phyloP scores from a whole-genome alignment of 495 filamentous ascomycete genomes.

The Thermothielavioides terrestris region DNA sequence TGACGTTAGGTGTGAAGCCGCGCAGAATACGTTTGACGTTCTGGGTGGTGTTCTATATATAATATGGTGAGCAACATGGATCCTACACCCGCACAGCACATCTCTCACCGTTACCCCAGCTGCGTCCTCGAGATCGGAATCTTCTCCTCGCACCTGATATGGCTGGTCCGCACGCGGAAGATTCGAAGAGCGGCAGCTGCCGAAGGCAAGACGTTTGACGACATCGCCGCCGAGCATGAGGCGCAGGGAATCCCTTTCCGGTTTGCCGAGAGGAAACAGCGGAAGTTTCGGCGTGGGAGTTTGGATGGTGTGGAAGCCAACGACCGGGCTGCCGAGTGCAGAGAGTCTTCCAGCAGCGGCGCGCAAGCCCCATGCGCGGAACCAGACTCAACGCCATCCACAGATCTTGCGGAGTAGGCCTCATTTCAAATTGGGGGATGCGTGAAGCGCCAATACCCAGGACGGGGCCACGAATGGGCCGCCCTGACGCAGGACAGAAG shows the following conservation, averaged over 20 bases:
- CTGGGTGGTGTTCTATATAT: constrained; percentile 64
- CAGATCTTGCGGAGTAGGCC: no score
- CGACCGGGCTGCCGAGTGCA: not conserved
- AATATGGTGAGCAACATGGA: constrained; percentile 42
- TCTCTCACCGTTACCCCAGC: constrained; percentile 23
- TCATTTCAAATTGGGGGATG: no score
- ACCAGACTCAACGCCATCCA: not conserved
- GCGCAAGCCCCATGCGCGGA: not conserved
- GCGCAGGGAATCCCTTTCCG: constrained; percentile 27
- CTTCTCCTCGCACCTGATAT: constrained; percentile 58
- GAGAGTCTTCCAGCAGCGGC: not conserved
- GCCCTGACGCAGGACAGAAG: no score
- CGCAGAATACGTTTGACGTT: constrained; percentile 61
- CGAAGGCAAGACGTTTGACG: constrained; percentile 53
- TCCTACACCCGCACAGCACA: not conserved
- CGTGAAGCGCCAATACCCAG: no score
- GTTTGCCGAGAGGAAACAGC: constrained; percentile 32
- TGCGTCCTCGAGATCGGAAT: constrained; percentile 60
- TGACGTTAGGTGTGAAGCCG: constrained; percentile 38
- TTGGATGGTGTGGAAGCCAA: not conserved
- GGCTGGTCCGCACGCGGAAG: constrained; percentile 55
- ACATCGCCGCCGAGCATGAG: constrained; percentile 43
- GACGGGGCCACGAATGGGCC: no score
- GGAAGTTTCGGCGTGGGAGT: not conserved
- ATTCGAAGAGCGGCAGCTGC: constrained; percentile 49